Conservation (phyloP, 176 grass and related monocot species). For the Rhynchospora tenuis region DNA sequence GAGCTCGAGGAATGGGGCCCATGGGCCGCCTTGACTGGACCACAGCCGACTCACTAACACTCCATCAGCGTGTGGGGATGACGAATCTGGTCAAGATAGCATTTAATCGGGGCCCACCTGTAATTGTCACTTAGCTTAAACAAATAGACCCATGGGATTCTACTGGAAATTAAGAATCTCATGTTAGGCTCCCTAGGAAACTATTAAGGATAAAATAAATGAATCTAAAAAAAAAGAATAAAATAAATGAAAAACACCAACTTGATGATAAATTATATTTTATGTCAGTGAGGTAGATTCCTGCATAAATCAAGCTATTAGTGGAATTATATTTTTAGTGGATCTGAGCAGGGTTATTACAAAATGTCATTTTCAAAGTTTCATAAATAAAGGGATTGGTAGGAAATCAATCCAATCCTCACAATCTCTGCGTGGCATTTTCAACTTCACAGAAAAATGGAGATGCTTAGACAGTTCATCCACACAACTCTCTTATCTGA, state of each 20-base stretch:
- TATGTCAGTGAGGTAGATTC: neutral
- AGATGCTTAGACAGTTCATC: neutral
- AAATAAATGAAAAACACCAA: neutral
- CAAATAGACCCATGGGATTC: neutral
- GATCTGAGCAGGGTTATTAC: neutral
- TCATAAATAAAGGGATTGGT: neutral
- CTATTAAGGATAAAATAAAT: neutral
- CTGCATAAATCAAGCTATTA: neutral
- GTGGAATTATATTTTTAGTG: neutral
- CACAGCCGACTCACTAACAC: neutral
- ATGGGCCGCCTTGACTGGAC: conserved; percentile 5
- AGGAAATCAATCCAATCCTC: neutral
- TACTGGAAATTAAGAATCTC: neutral
- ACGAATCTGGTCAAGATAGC: neutral
- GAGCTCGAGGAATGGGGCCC: conserved; percentile 12
- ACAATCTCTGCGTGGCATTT: neutral
- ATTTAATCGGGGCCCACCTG: neutral
- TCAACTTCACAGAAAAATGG: neutral
- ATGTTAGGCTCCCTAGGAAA: neutral
- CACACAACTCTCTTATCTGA: neutral
- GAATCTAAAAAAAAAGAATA: neutral
- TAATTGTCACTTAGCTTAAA: neutral
- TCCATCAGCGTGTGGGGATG: neutral
- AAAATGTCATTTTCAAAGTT: neutral
- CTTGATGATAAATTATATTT: neutral